Evolutionary conservation across 1,139 yeast genomes (phyloP).

Genomic region (Pichia sp.): DNA sequence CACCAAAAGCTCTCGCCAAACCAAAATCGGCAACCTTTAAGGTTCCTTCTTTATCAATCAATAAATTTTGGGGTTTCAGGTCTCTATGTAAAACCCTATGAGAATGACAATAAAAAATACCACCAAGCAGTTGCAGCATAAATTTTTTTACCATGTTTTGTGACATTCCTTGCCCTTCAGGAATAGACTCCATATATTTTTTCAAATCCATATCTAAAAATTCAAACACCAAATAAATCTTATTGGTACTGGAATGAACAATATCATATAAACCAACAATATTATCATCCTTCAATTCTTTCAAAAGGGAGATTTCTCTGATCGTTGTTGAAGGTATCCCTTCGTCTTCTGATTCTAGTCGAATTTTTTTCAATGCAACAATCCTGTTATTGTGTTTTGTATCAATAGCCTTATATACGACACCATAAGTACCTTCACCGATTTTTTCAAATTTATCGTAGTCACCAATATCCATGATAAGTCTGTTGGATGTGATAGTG

Average conservation of each 20-base stretch:
- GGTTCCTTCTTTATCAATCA: slow-evolving; percentile 92
- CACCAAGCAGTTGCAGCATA: slow-evolving; percentile 87
- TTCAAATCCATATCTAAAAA: slow-evolving; percentile 89
- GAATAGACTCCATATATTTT: slow-evolving; percentile 93
- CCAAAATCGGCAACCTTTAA: slow-evolving; percentile 96
- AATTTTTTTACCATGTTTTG: slow-evolving; percentile 86
- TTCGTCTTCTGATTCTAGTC: slow-evolving; percentile 95
- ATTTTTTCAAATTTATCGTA: slow-evolving; percentile 92
- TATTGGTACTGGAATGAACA: slow-evolving; percentile 94
- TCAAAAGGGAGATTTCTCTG: slow-evolving; percentile 86
- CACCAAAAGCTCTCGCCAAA: slow-evolving; percentile 94
- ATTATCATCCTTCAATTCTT: slow-evolving; percentile 88
- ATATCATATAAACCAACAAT: slow-evolving; percentile 88
- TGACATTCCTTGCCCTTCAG: slow-evolving; percentile 86
- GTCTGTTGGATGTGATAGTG: no score
- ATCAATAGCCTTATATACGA: slow-evolving; percentile 93
- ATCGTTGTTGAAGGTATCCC: slow-evolving; percentile 99
- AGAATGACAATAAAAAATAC: slow-evolving; percentile 91
- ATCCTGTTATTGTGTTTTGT: slow-evolving; percentile 81
- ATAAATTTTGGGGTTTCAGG: slow-evolving; percentile 89
- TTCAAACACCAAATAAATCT: slow-evolving; percentile 88
- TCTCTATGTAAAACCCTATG: slow-evolving; percentile 95
- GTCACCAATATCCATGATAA: slow-evolving; percentile 66
- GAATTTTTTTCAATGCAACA: slow-evolving; percentile 90
- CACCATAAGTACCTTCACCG: slow-evolving; percentile 98